Conservation (phyloP, 345 rosid species). For the Xanthoceras sorbifolium region DNA sequence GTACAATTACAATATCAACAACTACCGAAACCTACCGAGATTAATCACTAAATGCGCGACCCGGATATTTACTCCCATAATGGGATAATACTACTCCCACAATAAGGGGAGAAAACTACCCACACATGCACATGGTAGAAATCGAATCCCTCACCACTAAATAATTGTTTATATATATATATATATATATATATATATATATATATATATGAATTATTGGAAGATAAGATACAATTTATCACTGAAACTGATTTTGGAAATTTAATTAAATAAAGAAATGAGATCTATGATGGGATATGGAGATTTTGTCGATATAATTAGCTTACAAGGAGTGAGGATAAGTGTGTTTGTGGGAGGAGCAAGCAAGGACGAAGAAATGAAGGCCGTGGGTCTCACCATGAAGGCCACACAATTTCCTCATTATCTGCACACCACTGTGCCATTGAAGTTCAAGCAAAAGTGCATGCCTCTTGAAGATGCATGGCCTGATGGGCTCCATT, state of each 20-base stretch:
- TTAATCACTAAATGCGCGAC: no score
- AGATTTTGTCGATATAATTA: conserved; percentile 1
- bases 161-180: no score
- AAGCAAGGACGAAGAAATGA: not conserved
- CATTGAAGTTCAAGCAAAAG: not conserved
- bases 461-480: conserved; percentile 7
- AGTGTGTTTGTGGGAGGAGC: not conserved
- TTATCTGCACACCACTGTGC: not conserved
- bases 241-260: not conserved
- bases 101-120: no score
- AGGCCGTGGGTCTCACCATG: conserved; percentile 11
- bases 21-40: no score
- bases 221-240: not conserved
- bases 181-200: no score
- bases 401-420: not conserved
- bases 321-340: not conserved
- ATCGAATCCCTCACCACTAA: no score
- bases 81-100: no score
- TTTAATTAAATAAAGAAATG: not conserved
- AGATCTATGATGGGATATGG: not conserved
- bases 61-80: no score
- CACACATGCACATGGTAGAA: no score
- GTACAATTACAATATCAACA: no score
- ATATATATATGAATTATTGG: not conserved
- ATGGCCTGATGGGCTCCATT: conserved; percentile 10